Base-by-base conservation (phyloP, 2,329 filamentous ascomycete species). In the Aspergillus udagawae region DNA sequence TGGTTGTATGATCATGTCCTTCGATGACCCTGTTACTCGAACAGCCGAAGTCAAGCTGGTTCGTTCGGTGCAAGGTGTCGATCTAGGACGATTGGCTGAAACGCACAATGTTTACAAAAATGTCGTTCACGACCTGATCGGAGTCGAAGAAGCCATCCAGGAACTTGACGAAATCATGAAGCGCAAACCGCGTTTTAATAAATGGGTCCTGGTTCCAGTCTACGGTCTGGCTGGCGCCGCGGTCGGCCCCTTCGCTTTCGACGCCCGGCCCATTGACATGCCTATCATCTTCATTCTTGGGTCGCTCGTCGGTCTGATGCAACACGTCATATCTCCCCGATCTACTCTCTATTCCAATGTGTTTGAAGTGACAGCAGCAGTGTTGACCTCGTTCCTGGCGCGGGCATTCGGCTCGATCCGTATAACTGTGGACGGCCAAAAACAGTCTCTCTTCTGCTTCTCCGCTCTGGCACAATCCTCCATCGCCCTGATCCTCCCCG, bases 161-260 rank as follows among this genome's bases (percentile, higher is more conserved):
- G 67, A 71, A 28, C 65, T 79, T 6, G 73, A 75, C 4, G 65
- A 68, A 28, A 90, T 89, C 52, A 83, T 84, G 64, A 73, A 75
- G 12, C 75, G 80, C 8, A 79, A 80, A 55, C 76, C 79, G 49
- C 85, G 85, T 65, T 86, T 80, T 63, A 72, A 73, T 52, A 70
- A 73, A 1, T 83, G 79, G 79, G 63, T 79, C 9, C 69, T 81
- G 23, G 83, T 94, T 0, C 73, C 85, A 0, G 74, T 91, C 38
- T 92, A 90, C 65, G 91, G 91, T 0, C 72, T 92, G 7, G 90
- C 90, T 1, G 90, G 88, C 14, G 86, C 85, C 0, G 83, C 80
- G 2, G 89, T 93, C 1, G 90, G 88, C 0, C 90, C 90, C 0
- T 93, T 93, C 65, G 88, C 88, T 4, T 94, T 93, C 66, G 79